Percentiles rank a stretch among this genome's conserved stretches.
These are phyloP conservation scores for Coemansia sp. DNA, from an alignment of 192 early-diverging fungal genomes.

Conservation along the genomic window DNA sequence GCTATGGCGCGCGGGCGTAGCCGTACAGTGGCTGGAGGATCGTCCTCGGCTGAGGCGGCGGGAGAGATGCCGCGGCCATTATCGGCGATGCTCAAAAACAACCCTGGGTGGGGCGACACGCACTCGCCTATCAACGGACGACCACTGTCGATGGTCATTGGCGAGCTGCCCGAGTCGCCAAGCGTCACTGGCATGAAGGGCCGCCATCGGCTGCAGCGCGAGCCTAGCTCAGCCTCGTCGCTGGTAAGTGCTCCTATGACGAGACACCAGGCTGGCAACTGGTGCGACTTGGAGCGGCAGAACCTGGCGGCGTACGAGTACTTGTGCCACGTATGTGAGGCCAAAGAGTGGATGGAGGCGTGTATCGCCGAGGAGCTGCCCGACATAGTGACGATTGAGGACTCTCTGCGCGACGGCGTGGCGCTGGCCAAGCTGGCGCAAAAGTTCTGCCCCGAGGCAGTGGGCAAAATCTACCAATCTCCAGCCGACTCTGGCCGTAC, in stretches of 20 bases:
- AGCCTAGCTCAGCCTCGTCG: conserved; percentile 24
- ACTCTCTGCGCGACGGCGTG: conserved; percentile 93
- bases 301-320: conserved; percentile 98
- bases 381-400: conserved; percentile 78
- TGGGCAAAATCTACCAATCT: conserved; percentile 84
- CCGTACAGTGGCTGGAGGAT: conserved; percentile 33
- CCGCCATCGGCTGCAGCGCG: conserved; percentile 55
- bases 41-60: neutral
- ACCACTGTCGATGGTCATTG: conserved; percentile 41
- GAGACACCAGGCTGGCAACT: conserved; percentile 44
- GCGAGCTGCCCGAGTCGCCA: conserved; percentile 57
- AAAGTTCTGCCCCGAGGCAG: conserved; percentile 79
- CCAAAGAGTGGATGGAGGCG: conserved; percentile 99
- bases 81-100: conserved; percentile 5
- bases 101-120: conserved; percentile 3
- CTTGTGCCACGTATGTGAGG: conserved; percentile 97
- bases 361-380: conserved; percentile 85
- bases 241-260: neutral
- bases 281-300: conserved; percentile 89
- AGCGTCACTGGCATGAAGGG: conserved; percentile 55
- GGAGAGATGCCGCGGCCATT: neutral
- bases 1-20: conserved; percentile 38
- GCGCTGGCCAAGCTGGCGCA: conserved; percentile 87
- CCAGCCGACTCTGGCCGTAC: neutral
- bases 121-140: conserved; percentile 26